Evolutionary conservation across 2,329 filamentous ascomycete genomes (phyloP).

Genomic region (Zalaria sp.): DNA sequence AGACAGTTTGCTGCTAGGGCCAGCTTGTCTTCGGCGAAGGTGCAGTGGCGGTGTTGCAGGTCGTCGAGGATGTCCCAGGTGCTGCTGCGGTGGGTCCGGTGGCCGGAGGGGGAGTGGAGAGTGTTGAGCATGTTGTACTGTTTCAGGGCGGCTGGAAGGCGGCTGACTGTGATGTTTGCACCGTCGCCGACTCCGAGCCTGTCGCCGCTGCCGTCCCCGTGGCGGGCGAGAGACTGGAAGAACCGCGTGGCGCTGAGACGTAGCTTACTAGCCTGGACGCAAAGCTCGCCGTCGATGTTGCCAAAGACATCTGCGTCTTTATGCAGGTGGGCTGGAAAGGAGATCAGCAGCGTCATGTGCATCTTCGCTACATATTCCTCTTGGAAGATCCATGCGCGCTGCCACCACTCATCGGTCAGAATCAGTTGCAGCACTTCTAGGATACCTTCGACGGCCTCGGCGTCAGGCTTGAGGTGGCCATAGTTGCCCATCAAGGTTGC

Average conservation of each 20-base stretch:
- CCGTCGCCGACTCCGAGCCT: too few relatives aligned
- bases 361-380: neutral
- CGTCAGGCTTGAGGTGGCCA: neutral
- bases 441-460: neutral
- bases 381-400: neutral
- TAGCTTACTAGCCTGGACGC: too few relatives aligned
- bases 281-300: too few relatives aligned
- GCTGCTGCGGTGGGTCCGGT: neutral
- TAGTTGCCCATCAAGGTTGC: neutral
- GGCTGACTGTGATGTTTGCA: too few relatives aligned
- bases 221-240: too few relatives aligned
- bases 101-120: neutral
- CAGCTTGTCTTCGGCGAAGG: neutral
- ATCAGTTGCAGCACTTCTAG: neutral
- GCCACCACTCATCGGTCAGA: neutral
- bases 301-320: too few relatives aligned
- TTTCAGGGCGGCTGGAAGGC: neutral
- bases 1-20: neutral
- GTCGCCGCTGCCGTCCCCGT: too few relatives aligned
- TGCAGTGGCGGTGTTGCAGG: neutral
- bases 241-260: too few relatives aligned
- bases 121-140: neutral
- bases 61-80: neutral
- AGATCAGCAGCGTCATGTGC: neutral
- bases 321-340: too few relatives aligned